Base-by-base conservation (phyloP, 2,329 filamentous ascomycete species). In the Trichoderma atroviride region DNA sequence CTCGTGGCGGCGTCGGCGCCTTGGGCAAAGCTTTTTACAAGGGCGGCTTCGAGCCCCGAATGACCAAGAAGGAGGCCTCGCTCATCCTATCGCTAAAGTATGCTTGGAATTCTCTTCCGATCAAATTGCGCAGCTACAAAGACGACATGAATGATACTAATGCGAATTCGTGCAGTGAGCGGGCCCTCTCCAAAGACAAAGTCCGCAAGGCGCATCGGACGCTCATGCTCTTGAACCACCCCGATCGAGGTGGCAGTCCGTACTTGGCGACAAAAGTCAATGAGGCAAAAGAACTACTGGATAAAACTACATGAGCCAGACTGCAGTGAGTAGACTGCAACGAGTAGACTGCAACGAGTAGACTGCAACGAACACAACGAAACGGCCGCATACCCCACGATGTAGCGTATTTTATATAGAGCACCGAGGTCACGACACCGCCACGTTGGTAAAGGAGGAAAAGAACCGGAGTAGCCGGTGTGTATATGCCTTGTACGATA, bases 241-340 rank as follows among this genome's bases (percentile, higher is more conserved):
- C 96, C 72, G 96, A 99, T 85, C 92, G 96, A 78, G 96, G 96
- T 73, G 96, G 96, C 50, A 97, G 94, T 78, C 96, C 96, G 9
- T 99, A 98, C 79, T 84, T 99, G 56, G 96, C 96, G 16, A 97
- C 94, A 66, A 99, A 99, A 82, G 92, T 99, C 79, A 99, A 99
- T 82, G 96, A 99, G 81, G 96, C 96, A 50, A 99, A 99, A 82
- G 95, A 98, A 79, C 88, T 98, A 72, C 79, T 99, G 74, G 96
- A 99, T 79, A 97, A 97, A 65, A 75, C 74, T 24, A 61, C 71
- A 29, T 78, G 71, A 79, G 3, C 29, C 31, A 29, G 24, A 2
- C 13, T 27, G 52, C 19, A 14, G 5, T 27, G 27, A 31, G 13
- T 24, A 29, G 33, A 43, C 62, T 65, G 37, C 37, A 65, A 47